Base-by-base conservation (phyloP, 2,329 filamentous ascomycete species). In the Dactylonectria macrodidyma region DNA sequence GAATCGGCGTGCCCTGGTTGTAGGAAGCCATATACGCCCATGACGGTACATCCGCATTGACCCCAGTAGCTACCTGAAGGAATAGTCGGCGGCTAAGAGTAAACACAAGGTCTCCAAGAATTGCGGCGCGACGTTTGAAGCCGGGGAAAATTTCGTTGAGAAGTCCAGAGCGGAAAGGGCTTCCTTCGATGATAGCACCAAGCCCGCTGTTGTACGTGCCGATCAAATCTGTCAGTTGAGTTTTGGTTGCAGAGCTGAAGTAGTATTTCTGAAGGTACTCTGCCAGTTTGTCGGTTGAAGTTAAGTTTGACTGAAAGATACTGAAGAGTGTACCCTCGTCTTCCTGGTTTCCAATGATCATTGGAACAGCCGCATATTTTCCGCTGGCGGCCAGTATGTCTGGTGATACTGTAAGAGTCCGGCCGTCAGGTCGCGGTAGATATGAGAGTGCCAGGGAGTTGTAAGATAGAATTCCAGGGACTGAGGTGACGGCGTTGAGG, bases 291-390 rank as follows among this genome's bases (percentile, higher is more conserved):
- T 79, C 80, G 1, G 82, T 86, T 2, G 86, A 90, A 14, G 85
- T 89, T 48, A 92, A 81, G 74, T 91, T 91, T 30, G 78, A 73
- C 60, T 89, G 88, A 71, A 87, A 85, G 16, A 92, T 81, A 6
- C 87, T 83, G 76, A 92, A 92, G 5, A 92, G 77, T 0, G 90
- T 91, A 8, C 89, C 89, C 76, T 92, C 90, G 74, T 92, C 90
- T 81, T 92, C 89, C 78, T 90, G 87, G 73, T 90, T 84, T 47
- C 90, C 90, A 34, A 89, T 81, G 62, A 92, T 91, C 75, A 91
- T 86, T 3, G 90, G 90, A 0, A 92, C 87, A 0, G 72, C 82
- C 30, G 88, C 85, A 68, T 89, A 91, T 67, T 83, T 83, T 19
- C 88, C 87, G 0, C 78, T 70, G 12, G 71, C 59, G 8, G 84